Conservation (phyloP, 176 grass and related monocot species). For the Eleusine coracana region DNA sequence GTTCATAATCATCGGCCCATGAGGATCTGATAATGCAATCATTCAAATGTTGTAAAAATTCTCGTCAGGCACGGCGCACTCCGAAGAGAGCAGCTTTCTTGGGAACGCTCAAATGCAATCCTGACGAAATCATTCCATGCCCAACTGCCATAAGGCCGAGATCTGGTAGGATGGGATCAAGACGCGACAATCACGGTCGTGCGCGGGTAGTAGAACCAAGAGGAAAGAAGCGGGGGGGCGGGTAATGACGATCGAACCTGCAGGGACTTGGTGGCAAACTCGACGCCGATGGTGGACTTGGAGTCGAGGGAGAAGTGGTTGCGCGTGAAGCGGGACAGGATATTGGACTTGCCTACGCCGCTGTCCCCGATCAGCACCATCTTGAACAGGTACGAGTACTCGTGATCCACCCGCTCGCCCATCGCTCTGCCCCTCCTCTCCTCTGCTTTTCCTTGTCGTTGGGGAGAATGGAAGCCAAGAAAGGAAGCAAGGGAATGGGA, state of each 20-base stretch:
- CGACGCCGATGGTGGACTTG: constrained; percentile 90
- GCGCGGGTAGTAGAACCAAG: neutral
- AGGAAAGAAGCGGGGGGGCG: neutral
- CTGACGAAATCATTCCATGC: constrained; percentile 25
- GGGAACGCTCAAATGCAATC: neutral
- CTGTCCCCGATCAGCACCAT: constrained; percentile 90
- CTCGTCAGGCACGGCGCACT: neutral
- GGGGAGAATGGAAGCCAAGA: neutral
- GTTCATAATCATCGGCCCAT: neutral
- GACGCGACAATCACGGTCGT: constrained; percentile 1
- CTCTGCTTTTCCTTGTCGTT: neutral
- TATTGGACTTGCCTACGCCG: constrained; percentile 86
- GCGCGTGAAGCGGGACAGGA: constrained; percentile 86
- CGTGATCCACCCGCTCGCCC: constrained; percentile 71
- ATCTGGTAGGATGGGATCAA: constrained; percentile 33
- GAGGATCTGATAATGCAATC: neutral
- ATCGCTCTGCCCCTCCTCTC: constrained; percentile 24
- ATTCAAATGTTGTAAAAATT: neutral
- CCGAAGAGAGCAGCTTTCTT: neutral
- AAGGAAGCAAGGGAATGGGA: neutral
- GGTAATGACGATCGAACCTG: constrained; percentile 46
- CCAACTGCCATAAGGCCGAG: constrained; percentile 13
- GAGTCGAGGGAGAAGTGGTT: constrained; percentile 90
- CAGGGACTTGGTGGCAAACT: constrained; percentile 83
- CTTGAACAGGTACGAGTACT: constrained; percentile 91